Evolutionary conservation across 2,329 filamentous ascomycete genomes (phyloP), one percentile per base, ranked within the genome.

Genomic region (Escovopsis sp.): DNA sequence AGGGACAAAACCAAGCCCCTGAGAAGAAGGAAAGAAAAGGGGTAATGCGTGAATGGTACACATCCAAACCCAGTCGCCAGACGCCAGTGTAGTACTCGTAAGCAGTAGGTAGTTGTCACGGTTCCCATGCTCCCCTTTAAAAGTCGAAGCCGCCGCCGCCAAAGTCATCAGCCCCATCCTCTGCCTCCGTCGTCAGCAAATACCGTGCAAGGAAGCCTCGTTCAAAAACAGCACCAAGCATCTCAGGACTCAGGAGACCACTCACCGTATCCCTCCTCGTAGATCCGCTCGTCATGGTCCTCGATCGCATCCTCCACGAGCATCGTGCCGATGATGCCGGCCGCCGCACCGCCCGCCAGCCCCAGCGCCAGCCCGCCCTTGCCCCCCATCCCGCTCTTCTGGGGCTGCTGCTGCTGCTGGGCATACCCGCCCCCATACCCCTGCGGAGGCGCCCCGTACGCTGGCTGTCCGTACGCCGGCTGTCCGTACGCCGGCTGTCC

Each of bases 321-420:
- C 47, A 77, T 73, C 43, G 87, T 87, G 51, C 86, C 88, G 1
- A 94, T 53, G 56, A 94, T 55, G 59, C 87, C 87, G 48, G 82
- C 87, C 51, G 84, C 84, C 8, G 80, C 77, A 41, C 80, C 85
- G 39, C 84, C 85, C 2, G 71, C 75, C 46, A 74, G 70, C n/a
- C 85, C 84, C 63, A 89, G 58, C 18, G 23, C 43, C 34, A 8
- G 12, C 6, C 26, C 18, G 32, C 50, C 50, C 52, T 58, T 52
- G 37, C 61, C 62, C 15, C 15, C 15, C 47, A 49, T 49, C 26
- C 65, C 63, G 40, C 60, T 59, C 38, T 59, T 51, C 52, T 67
- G 68, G 46, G 64, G 68, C 15, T 15, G 15, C 15, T 15, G 15
- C 44, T 65, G 59, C 47, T 59, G 53, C 46, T 47, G 48, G 37